These are phyloP conservation scores for Coniochaeta sp. DNA, from an alignment of 2,329 filamentous ascomycete species.

Conservation along the genomic window DNA sequence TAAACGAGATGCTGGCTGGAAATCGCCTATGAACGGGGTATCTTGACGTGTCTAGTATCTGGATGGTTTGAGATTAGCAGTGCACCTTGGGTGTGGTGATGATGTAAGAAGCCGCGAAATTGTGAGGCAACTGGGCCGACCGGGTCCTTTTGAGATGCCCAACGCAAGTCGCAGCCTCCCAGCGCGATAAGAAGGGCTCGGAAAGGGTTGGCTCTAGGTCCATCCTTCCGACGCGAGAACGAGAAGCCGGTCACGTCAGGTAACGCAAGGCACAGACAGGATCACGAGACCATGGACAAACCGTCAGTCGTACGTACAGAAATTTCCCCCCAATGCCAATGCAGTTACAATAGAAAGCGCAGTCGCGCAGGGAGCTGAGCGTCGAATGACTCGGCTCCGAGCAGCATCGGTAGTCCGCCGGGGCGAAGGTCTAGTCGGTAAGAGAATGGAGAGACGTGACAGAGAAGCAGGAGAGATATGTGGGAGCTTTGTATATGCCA, in stretches of 20 bases:
- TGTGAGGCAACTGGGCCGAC: neutral
- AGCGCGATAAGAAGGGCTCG: neutral
- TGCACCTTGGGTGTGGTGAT: neutral
- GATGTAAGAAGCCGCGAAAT: neutral
- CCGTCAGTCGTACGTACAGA: neutral
- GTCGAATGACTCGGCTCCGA: neutral
- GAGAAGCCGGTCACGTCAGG: neutral
- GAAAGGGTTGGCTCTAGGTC: neutral
- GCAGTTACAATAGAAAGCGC: neutral
- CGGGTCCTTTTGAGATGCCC: neutral
- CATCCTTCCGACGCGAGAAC: neutral
- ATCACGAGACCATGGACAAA: neutral
- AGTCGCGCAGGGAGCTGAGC: neutral
- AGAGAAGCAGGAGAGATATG: neutral
- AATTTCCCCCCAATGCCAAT: neutral
- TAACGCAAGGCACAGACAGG: neutral
- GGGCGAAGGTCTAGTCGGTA: neutral
- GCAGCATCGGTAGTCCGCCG: neutral
- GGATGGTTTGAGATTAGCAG: neutral
- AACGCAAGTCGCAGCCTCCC: neutral
- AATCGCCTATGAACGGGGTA: neutral
- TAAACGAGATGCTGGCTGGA: neutral
- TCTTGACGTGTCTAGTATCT: constrained; percentile 1
- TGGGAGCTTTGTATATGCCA: neutral
- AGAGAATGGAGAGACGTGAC: neutral